A percentile compares a stretch with the other conserved stretches of the same genome.
phyloP scores from a whole-genome alignment of 2,329 filamentous ascomycete species.

The Epichloe typhina region DNA sequence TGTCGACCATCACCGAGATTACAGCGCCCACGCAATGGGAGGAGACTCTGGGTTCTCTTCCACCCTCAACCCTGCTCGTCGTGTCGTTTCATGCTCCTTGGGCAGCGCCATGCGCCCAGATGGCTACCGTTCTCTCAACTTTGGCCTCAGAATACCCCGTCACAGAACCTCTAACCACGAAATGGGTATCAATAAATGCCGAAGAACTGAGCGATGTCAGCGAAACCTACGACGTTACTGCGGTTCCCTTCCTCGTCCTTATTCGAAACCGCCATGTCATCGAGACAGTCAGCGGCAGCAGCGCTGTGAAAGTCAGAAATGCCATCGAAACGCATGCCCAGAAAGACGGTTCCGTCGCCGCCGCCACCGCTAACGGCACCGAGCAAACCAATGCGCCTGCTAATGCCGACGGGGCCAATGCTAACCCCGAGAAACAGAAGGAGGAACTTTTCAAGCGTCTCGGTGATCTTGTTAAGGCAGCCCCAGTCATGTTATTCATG shows the following conservation, averaged over 20 bases:
- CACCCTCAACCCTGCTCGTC: constrained; percentile 60
- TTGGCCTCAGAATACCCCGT: constrained; percentile 77
- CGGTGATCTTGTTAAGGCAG: constrained; percentile 78
- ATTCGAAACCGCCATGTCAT: constrained; percentile 62
- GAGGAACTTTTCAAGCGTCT: constrained; percentile 77
- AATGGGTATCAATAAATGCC: constrained; percentile 85
- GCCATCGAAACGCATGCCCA: constrained; percentile 75
- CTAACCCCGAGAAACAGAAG: constrained; percentile 49
- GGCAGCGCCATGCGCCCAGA: constrained; percentile 92
- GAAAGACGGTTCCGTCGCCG: constrained; percentile 21
- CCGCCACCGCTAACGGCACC: constrained; percentile 22
- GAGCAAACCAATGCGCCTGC: constrained; percentile 23
- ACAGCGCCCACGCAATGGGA: constrained; percentile 62
- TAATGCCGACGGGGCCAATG: constrained; percentile 29
- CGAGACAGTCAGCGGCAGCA: constrained; percentile 80
- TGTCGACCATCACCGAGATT: constrained; percentile 71
- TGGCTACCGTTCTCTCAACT: constrained; percentile 73
- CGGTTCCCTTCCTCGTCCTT: constrained; percentile 84
- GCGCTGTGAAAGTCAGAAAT: constrained; percentile 69
- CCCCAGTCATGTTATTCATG: constrained; percentile 98
- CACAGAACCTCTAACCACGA: constrained; percentile 50
- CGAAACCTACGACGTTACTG: constrained; percentile 86
- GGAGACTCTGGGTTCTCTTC: constrained; percentile 50
- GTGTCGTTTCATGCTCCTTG: constrained; percentile 94
- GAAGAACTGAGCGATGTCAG: constrained; percentile 88